Evolutionary conservation across 2,329 filamentous ascomycete genomes (phyloP).

Genomic region (Furcasterigmium sp.): DNA sequence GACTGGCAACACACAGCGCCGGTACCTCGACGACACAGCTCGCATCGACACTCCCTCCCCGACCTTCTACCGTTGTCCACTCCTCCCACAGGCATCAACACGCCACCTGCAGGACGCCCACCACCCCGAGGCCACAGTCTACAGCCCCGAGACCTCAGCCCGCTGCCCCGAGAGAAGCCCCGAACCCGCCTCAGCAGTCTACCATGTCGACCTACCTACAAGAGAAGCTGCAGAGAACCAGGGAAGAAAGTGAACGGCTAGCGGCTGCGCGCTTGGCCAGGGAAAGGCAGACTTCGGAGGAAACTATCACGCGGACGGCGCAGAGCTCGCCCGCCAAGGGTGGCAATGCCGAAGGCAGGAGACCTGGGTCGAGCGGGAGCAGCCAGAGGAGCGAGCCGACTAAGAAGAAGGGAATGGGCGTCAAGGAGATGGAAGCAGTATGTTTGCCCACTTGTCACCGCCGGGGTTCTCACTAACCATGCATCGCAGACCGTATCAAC

Average conservation of each 20-base stretch:
- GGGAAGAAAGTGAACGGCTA: conserved; percentile 39
- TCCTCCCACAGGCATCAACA: conserved; percentile 35
- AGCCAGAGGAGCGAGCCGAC: conserved; percentile 25
- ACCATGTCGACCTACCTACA: conserved; percentile 48
- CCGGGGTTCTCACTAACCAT: conserved; percentile 6
- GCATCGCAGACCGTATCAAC: conserved; percentile 53
- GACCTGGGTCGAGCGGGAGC: conserved; percentile 37
- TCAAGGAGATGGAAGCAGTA: conserved; percentile 66
- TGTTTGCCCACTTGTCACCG: conserved; percentile 9
- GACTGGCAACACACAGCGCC: conserved; percentile 31
- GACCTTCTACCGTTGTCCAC: conserved; percentile 25
- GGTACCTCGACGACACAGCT: conserved; percentile 36
- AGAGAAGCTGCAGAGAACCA: conserved; percentile 47
- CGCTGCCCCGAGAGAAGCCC: conserved; percentile 36
- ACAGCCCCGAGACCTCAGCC: conserved; percentile 38
- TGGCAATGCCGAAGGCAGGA: conserved; percentile 24
- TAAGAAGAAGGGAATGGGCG: conserved; percentile 51
- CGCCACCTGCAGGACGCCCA: conserved; percentile 25
- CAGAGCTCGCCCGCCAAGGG: conserved; percentile 34
- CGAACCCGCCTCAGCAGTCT: conserved; percentile 28
- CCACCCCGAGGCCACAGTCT: conserved; percentile 31
- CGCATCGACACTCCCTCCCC: conserved; percentile 29
- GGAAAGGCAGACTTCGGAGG: conserved; percentile 31
- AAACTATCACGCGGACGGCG: conserved; percentile 24
- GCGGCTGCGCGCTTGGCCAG: conserved; percentile 28